Conservation (phyloP, 345 rosid species). For the Raphanus raphanistrum region DNA sequence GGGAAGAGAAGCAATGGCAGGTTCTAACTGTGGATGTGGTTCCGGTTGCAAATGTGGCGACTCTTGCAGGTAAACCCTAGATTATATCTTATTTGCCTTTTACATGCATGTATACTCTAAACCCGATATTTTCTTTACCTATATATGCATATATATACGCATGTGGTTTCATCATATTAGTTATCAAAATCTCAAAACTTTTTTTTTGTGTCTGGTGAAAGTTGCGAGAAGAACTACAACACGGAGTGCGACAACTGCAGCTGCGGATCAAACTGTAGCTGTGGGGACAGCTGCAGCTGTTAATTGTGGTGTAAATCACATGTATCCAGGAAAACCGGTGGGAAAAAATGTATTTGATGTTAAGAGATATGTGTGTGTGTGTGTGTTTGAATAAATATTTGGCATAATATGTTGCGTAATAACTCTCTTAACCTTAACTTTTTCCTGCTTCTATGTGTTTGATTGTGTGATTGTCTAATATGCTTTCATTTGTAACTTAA, state of each 20-base stretch:
- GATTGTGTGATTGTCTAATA: slow-evolving; percentile 3
- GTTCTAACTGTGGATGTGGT: slow-evolving; percentile 47
- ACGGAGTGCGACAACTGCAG: slow-evolving; percentile 48
- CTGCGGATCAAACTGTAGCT: slow-evolving; percentile 73
- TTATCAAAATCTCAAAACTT: not conserved
- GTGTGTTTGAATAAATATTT: slow-evolving; percentile 28
- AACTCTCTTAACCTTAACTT: slow-evolving; percentile 13
- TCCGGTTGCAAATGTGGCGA: slow-evolving; percentile 47
- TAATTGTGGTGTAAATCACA: slow-evolving; percentile 12
- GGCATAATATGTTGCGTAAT: slow-evolving; percentile 15
- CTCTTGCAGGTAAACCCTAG: slow-evolving; percentile 37
- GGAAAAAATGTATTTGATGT: not conserved
- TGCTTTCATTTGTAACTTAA: slow-evolving; percentile 11
- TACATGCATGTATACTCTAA: not conserved
- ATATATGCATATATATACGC: not conserved
- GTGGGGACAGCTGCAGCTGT: slow-evolving; percentile 57
- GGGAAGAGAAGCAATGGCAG: slow-evolving; percentile 34
- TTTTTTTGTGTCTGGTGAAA: not conserved
- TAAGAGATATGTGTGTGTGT: slow-evolving; percentile 20
- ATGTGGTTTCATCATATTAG: not conserved
- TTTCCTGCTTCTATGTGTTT: slow-evolving; percentile 12
- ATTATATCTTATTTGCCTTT: not conserved
- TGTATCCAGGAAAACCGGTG: slow-evolving; percentile 2
- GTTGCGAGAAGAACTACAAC: slow-evolving; percentile 47
- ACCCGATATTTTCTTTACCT: too few relatives aligned